phyloP scores from a whole-genome alignment of 208 protist genomes.

The Sergeia podlipaevii region DNA sequence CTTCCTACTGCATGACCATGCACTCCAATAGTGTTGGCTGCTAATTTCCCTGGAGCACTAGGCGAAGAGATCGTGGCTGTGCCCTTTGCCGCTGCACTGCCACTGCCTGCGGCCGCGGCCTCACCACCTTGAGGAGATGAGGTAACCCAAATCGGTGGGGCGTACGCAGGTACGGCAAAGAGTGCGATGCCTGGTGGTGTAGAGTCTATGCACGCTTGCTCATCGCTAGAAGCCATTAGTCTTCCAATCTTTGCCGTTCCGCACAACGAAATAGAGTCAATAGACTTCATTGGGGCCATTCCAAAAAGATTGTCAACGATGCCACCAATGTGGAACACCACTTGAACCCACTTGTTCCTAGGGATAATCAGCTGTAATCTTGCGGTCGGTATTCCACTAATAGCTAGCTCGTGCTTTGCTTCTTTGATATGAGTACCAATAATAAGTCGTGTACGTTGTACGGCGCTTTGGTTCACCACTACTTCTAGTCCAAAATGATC shows the following conservation, averaged over 20 bases:
- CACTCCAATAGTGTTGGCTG: background rate
- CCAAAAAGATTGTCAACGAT: conserved; percentile 62
- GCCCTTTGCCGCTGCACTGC: background rate
- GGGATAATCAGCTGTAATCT: conserved; percentile 76
- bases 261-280: conserved; percentile 56
- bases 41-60: background rate
- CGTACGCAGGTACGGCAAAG: conserved; percentile 81
- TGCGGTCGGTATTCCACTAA: conserved; percentile 27
- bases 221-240: conserved; percentile 53
- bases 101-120: background rate
- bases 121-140: conserved; percentile 8
- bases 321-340: conserved; percentile 74
- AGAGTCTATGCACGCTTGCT: conserved; percentile 63
- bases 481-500: conserved; percentile 75
- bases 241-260: conserved; percentile 42
- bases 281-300: conserved; percentile 47
- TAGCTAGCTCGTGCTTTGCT: conserved; percentile 24
- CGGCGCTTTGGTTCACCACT: conserved; percentile 28
- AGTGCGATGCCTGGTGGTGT: conserved; percentile 62
- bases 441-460: conserved; percentile 52
- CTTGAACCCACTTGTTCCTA: conserved; percentile 79
- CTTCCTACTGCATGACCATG: background rate
- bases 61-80: background rate
- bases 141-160: conserved; percentile 70
- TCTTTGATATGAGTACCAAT: conserved; percentile 62